Percentiles rank a stretch among this genome's conserved stretches.
phyloP scores from a whole-genome alignment of 805 yeast species.

The Cyberlindnera lachancei region DNA sequence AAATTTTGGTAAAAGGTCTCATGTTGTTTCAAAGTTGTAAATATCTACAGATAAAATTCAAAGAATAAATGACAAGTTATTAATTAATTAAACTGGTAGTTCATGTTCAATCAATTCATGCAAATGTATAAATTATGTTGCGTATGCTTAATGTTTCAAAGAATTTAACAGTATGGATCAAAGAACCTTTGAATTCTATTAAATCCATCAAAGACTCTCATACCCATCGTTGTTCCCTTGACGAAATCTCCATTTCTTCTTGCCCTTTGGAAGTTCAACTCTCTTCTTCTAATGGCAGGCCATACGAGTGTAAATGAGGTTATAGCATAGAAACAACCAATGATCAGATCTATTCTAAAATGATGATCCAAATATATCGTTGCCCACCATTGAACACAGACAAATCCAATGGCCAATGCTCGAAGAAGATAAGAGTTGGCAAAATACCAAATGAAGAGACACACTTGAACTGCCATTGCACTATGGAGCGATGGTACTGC shows the following conservation, averaged over 20 bases:
- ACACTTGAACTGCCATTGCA: slow-evolving; percentile 51
- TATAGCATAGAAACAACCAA: slow-evolving; percentile 48
- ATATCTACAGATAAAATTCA: no score
- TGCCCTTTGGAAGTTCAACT: slow-evolving; percentile 20
- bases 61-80: no score
- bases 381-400: slow-evolving; percentile 65
- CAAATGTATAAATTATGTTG: no score
- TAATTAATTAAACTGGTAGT: no score
- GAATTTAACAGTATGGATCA: slow-evolving; percentile 33
- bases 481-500: slow-evolving; percentile 57
- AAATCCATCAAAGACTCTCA: slow-evolving; percentile 48
- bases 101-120: no score
- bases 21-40: no score
- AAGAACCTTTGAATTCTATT: slow-evolving; percentile 42
- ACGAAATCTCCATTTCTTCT: slow-evolving; percentile 30
- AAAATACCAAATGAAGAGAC: slow-evolving; percentile 34
- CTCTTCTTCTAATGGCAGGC: slow-evolving; percentile 29
- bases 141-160: background rate
- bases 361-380: slow-evolving; percentile 70
- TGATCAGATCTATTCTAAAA: slow-evolving; percentile 54
- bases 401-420: slow-evolving; percentile 34
- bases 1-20: no score
- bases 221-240: slow-evolving; percentile 50
- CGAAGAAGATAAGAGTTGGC: slow-evolving; percentile 24
- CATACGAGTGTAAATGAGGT: slow-evolving; percentile 35